Evolutionary conservation across 2,329 filamentous ascomycete species (phyloP), one percentile per base, ranked within the genome.

Genomic region (Fusarium goolgardi): DNA sequence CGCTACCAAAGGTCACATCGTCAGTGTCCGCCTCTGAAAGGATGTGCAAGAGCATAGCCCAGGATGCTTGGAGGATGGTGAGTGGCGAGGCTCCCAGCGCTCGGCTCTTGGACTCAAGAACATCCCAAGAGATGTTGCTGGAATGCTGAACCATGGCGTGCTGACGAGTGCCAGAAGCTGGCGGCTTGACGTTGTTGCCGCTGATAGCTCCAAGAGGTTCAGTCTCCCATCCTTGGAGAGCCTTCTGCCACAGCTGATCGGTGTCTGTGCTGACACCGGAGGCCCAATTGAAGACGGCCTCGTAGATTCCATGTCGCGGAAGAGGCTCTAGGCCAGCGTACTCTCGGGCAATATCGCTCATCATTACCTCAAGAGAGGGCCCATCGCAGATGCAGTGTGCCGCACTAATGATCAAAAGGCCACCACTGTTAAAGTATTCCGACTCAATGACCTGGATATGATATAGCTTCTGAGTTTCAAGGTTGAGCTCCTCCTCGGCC

Each of bases 361-460:
- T 50, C 6, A 67, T 12, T 0, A 63, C 63, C 20, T 67, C 64
- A 0, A 67, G 44, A 2, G 64, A 67, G 1, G 63, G 45, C 0
- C 64, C 63, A 7, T 67, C 64, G 0, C 63, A 67, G 8, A 67
- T 54, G 5, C 64, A 67, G 5, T 67, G 64, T 0, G 64, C 63
- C 5, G 41, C 25, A 2, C 64, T 67, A 15, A 67, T 25, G 34
- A 54, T 15, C 23, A 67, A 7, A 3, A 67, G n/a, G 0, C 43
- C 34, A 9, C 39, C n/a, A 6, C 2, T 27, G 3, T 13, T 12
- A 3, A 20, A 4, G 6, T 34, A 16, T 2, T 35, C 18, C 0
- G 39, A 16, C 6, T 67, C 39, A 11, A 67, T 31, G 1, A 67
- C 12, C 4, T 67, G 63, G 0, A 59, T n/a, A 0, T 51, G 44